Base-by-base conservation (phyloP, 2,329 filamentous ascomycete species). In the Cladosporium sp. region DNA sequence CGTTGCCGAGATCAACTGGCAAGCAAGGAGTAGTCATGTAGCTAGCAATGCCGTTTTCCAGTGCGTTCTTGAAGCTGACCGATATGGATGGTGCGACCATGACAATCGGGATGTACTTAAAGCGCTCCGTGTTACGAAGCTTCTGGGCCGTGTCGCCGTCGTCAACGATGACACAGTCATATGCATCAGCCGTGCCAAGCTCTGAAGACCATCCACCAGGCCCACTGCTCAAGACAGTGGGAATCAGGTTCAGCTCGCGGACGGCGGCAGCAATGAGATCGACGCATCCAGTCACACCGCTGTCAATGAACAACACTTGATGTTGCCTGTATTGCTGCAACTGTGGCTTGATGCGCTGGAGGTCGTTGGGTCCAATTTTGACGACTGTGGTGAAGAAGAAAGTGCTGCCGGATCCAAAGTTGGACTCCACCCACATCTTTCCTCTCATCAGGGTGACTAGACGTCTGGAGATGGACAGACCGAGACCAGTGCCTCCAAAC, bases 1-100 rank as follows among this genome's bases (percentile, higher is more conserved):
- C 94, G 74, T 98, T 98, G 67, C 93, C 93, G 66, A 99, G 83
- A 78, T 99, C 95, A 69, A 97, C 96, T 5, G 94, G 88, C 74
- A 94, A 87, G 80, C 95, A 98, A 10, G 95, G 95, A 18, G 93
- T 97, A 1, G 95, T 98, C 93, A 98, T 97, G 79, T 97, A 98
- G 60, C 93, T 97, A n/a, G 93, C 96, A 72, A 99, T 97, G 69
- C 95, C 94, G 70, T 98, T 86, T 77, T 98, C 95, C 67, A 98
- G 82, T 66, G 94, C 95, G 3, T 92, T 95, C 81, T 97, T 97
- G 72, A 99, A 85, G 78, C 89, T 96, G 71, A 98, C 92, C 68
- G 93, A 92, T 14, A 98, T 93, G 41, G 92, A 84, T 0, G 94
- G 93, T 54, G 93, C 95, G 55, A 98, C 82, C 68, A 98, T 87